A percentile compares a stretch with the other conserved stretches of the same genome.
These are phyloP conservation scores for Verruconis gallopava DNA, from an alignment of 2,329 filamentous ascomycete species.

Conservation along the genomic window DNA sequence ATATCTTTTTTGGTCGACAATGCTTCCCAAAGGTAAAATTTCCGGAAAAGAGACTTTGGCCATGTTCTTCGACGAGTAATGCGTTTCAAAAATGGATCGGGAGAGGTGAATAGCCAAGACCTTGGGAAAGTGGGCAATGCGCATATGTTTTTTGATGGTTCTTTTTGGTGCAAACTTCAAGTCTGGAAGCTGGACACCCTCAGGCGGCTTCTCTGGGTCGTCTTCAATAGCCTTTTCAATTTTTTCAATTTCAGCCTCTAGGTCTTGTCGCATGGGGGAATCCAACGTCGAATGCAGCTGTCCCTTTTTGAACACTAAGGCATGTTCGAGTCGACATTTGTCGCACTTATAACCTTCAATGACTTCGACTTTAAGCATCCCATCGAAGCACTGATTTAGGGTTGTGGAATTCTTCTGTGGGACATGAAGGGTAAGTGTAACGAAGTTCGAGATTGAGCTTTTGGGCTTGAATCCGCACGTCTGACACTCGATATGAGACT, in stretches of 20 bases:
- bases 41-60: constrained; percentile 92
- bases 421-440: constrained; percentile 83
- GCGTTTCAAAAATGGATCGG: constrained; percentile 55
- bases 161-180: constrained; percentile 63
- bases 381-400: constrained; percentile 80
- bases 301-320: constrained; percentile 47
- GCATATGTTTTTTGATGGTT: constrained; percentile 74
- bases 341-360: constrained; percentile 98
- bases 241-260: constrained; percentile 48
- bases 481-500: constrained; percentile 90
- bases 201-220: constrained; percentile 62
- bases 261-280: constrained; percentile 28
- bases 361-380: constrained; percentile 84
- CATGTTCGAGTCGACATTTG: constrained; percentile 75
- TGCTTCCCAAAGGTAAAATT: constrained; percentile 64
- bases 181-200: constrained; percentile 60
- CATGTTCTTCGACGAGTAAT: constrained; percentile 89
- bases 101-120: constrained; percentile 86
- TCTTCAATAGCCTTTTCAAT: constrained; percentile 59
- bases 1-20: constrained; percentile 68
- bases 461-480: constrained; percentile 83
- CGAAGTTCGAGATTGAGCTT: constrained; percentile 71
- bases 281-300: constrained; percentile 12
- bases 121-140: constrained; percentile 77
- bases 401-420: constrained; percentile 68